A percentile compares a stretch with the other conserved stretches of the same genome.
These are phyloP conservation scores for Desmodesmus armatus DNA, from an alignment of 139 green algal genomes.

Conservation along the genomic window DNA sequence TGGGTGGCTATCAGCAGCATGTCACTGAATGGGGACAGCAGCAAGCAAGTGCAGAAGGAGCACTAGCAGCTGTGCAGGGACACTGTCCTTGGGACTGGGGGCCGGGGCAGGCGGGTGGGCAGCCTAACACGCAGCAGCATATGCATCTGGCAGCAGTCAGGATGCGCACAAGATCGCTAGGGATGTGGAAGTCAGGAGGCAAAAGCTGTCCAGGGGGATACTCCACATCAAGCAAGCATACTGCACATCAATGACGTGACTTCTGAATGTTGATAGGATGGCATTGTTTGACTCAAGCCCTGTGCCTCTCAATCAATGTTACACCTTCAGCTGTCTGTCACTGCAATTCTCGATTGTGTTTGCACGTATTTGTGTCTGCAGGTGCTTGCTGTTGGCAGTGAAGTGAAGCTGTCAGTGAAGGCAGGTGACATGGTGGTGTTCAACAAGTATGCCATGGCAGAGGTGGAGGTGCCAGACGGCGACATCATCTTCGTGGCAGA, in stretches of 20 bases:
- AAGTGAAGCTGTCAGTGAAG: slow-evolving; percentile 53
- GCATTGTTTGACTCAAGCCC: too few relatives aligned
- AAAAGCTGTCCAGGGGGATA: too few relatives aligned
- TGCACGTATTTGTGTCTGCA: slow-evolving; percentile 28
- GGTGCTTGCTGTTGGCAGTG: slow-evolving; percentile 61
- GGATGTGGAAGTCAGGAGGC: too few relatives aligned
- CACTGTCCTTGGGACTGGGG: background rate
- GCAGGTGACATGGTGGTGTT: slow-evolving; percentile 66
- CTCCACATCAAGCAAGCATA: too few relatives aligned
- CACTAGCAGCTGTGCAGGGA: background rate
- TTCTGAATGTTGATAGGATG: too few relatives aligned
- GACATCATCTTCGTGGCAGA: slow-evolving; percentile 69
- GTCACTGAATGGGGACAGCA: too few relatives aligned
- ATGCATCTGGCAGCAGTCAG: background rate
- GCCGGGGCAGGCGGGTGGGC: background rate
- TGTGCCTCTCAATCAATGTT: background rate
- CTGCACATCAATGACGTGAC: too few relatives aligned
- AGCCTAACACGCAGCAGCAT: background rate
- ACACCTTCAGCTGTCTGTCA: background rate
- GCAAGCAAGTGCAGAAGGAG: background rate
- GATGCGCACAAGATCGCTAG: too few relatives aligned
- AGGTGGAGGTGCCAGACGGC: slow-evolving; percentile 74
- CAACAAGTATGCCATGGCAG: slow-evolving; percentile 74
- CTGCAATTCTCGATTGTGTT: background rate
- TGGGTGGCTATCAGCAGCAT: too few relatives aligned